A percentile compares a stretch with the other conserved stretches of the same genome.
These are phyloP conservation scores for Pythium pectinolyticum DNA, from an alignment of 352 stramenopile species.

Conservation along the genomic window DNA sequence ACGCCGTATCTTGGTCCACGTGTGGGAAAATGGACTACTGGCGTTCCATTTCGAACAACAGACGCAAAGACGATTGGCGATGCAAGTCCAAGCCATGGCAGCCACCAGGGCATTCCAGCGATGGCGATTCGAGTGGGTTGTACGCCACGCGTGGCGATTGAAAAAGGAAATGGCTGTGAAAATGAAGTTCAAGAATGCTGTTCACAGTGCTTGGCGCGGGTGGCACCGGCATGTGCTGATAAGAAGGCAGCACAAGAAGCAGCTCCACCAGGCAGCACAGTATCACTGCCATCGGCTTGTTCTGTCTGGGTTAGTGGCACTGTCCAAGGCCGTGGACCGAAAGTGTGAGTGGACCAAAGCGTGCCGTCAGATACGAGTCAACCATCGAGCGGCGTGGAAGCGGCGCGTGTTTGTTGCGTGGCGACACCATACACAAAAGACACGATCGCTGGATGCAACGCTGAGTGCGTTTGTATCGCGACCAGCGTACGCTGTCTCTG, in stretches of 20 bases:
- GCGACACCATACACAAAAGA: neutral
- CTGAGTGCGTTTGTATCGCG: neutral
- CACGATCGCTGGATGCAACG: neutral
- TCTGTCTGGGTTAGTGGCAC: neutral
- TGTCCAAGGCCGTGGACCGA: conserved; percentile 6
- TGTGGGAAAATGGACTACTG: conserved; percentile 16
- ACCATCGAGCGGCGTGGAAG: conserved; percentile 3
- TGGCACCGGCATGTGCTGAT: neutral
- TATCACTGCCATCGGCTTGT: conserved; percentile 2
- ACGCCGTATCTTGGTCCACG: conserved; percentile 8
- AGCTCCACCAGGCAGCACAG: neutral
- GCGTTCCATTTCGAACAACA: conserved; percentile 12
- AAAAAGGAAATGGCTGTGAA: conserved; percentile 6
- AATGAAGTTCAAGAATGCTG: neutral
- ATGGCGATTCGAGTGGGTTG: conserved; percentile 12
- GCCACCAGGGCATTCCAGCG: neutral
- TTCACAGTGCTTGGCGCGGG: conserved; percentile 1
- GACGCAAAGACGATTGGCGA: neutral
- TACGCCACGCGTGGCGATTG: conserved; percentile 6
- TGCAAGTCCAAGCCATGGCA: neutral
- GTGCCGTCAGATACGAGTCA: conserved; percentile 7
- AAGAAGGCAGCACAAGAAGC: conserved; percentile 10
- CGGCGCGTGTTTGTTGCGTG: conserved; percentile 1
- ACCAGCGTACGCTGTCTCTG: neutral
- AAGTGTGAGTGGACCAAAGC: neutral